Evolutionary conservation across 208 protist genomes (phyloP).

Genomic region (Herpetomonas tarakana): DNA sequence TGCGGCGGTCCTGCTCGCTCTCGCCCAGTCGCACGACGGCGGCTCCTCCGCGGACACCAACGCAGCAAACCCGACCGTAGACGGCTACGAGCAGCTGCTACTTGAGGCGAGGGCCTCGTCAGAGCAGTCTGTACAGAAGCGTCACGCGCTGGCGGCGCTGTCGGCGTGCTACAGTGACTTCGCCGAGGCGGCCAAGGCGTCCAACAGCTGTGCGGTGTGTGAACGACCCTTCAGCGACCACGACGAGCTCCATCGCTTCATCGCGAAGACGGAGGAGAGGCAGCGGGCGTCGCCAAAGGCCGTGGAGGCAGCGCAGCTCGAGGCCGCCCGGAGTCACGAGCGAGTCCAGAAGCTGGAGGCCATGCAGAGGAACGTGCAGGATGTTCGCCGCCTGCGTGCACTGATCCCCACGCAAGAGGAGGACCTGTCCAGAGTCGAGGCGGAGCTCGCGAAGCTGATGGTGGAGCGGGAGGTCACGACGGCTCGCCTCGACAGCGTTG

Average conservation of each 20-base stretch:
- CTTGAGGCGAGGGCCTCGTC: constrained; percentile 20
- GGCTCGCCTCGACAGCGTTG: constrained; percentile 10
- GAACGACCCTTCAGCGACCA: constrained; percentile 42
- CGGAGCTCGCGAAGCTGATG: constrained; percentile 19
- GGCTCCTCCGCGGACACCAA: constrained; percentile 10
- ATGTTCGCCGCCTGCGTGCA: constrained; percentile 24
- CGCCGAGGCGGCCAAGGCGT: constrained; percentile 29
- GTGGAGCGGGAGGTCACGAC: constrained; percentile 19
- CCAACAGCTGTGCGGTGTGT: constrained; percentile 59
- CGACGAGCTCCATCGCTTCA: constrained; percentile 26
- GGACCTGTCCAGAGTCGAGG: constrained; percentile 2
- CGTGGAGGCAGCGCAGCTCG: constrained; percentile 20
- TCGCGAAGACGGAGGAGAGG: constrained; percentile 29
- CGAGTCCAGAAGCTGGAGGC: constrained; percentile 30
- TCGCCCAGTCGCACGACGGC: constrained; percentile 1
- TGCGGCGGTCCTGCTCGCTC: constrained; percentile 1
- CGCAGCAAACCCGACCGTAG: constrained; percentile 16
- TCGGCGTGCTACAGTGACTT: constrained; percentile 61
- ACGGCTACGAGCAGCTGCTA: constrained; percentile 40
- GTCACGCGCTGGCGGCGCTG: constrained; percentile 43
- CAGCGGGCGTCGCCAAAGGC: constrained; percentile 37
- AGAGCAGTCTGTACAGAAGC: constrained; percentile 23
- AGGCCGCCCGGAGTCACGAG: constrained; percentile 12
- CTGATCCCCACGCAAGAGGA: constrained; percentile 31
- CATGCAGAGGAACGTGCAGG: constrained; percentile 26